Evolutionary conservation across 805 yeast species (phyloP).

Genomic region (Saccharomycopsis sp.): DNA sequence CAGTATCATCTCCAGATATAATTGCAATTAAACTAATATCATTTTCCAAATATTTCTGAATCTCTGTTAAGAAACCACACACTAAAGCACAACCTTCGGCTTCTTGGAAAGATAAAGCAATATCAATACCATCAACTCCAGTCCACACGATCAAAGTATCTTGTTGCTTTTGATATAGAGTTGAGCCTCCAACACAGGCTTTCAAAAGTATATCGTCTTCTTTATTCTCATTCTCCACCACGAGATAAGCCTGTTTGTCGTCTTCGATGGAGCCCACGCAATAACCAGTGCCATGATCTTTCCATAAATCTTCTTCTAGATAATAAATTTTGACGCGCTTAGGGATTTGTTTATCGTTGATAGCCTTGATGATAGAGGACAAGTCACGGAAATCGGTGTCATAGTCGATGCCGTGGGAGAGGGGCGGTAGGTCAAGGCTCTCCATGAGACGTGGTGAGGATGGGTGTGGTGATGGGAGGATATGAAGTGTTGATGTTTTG

Average conservation of each 20-base stretch:
- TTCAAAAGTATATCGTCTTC: conserved; percentile 48
- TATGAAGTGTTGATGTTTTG: no score
- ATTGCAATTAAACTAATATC: conserved; percentile 69
- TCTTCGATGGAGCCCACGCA: conserved; percentile 57
- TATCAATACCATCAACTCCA: conserved; percentile 53
- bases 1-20: conserved; percentile 27
- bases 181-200: conserved; percentile 59
- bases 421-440: no score
- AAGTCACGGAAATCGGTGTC: no score
- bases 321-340: conserved; percentile 88
- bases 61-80: conserved; percentile 68
- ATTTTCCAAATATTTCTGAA: conserved; percentile 51
- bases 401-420: no score
- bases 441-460: no score
- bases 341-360: conserved; percentile 28
- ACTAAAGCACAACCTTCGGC: conserved; percentile 77
- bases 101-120: conserved; percentile 88
- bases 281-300: conserved; percentile 86
- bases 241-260: conserved; percentile 40
- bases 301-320: conserved; percentile 60
- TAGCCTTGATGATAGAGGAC: conserved; percentile 4
- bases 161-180: conserved; percentile 87
- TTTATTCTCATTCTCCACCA: conserved; percentile 64
- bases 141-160: conserved; percentile 95
- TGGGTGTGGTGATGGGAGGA: no score